These are phyloP conservation scores for Globisporangium lucens DNA, from an alignment of 352 stramenopile genomes.

Conservation along the genomic window DNA sequence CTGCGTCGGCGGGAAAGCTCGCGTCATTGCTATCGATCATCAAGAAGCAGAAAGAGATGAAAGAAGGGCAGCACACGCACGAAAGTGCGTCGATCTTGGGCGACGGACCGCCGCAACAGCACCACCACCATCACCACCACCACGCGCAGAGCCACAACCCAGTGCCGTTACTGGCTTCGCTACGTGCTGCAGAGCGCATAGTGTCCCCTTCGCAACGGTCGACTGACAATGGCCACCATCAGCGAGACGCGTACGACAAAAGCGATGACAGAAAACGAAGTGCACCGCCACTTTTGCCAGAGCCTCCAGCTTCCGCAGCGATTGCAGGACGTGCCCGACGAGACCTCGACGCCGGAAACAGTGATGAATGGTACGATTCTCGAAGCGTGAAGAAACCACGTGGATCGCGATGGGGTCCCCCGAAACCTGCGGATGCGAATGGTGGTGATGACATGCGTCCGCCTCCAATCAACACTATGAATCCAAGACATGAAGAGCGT, in stretches of 20 bases:
- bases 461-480: slow-evolving; percentile 48
- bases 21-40: slow-evolving; percentile 79
- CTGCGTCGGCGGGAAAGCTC: slow-evolving; percentile 49
- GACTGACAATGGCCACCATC: slow-evolving; percentile 1
- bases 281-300: slow-evolving; percentile 8
- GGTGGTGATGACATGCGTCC: slow-evolving; percentile 32
- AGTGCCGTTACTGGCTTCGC: slow-evolving; percentile 6
- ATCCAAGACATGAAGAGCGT: background rate
- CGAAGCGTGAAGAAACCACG: slow-evolving; percentile 60
- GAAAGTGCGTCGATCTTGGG: slow-evolving; percentile 9
- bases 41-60: slow-evolving; percentile 77
- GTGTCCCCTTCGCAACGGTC: background rate
- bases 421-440: slow-evolving; percentile 29
- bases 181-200: slow-evolving; percentile 2
- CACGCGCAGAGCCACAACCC: background rate
- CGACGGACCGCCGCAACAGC: slow-evolving; percentile 1
- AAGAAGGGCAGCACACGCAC: slow-evolving; percentile 20
- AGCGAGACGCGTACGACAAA: slow-evolving; percentile 8
- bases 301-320: slow-evolving; percentile 12
- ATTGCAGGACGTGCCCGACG: slow-evolving; percentile 20
- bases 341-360: slow-evolving; percentile 22
- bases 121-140: background rate
- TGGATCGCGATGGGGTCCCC: slow-evolving; percentile 66
- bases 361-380: slow-evolving; percentile 31
- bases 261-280: slow-evolving; percentile 10